Evolutionary conservation across 306 rosid genomes (phyloP), one percentile per base, ranked within the genome.

Genomic region (Senna siamea): DNA sequence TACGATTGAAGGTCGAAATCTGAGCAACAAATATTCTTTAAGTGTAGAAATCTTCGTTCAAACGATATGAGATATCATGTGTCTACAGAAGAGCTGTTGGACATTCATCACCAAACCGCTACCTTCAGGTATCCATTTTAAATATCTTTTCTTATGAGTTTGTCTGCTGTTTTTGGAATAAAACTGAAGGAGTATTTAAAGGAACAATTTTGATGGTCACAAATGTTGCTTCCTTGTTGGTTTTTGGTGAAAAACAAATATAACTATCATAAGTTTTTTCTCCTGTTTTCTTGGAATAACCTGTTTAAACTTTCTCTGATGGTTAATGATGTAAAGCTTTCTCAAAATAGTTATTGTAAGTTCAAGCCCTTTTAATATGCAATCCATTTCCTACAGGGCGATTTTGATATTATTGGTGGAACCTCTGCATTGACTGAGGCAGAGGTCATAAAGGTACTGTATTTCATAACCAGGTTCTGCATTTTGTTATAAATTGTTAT

Each of bases 351-450:
- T 56, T 19, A 68, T 46, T 55, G 32, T 28, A 66, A 61, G 57
- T 76, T 71, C 38, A 37, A 41, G 69, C 46, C 58, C 66, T 62
- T 51, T 58, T 60, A 64, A 54, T 66, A 35, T 19, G 9, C 32
- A 74, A 56, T 77, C 46, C 74, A 26, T 79, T 84, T 74, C 26
- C 69, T 60, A 81, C 86, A 93, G 98, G 97, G 94, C 69, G 98
- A 93, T 88, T 93, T 91, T 78, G 98, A 93, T 81, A 88, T 93
- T 79, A 82, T 93, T 84, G 98, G 98, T 66, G 97, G 97, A 55
- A 77, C 88, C 66, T 84, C 96, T 26, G 86, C 87, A 50, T 76
- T 93, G 86, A 85, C 96, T 56, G 98, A 93, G 75, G 96, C 97
- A 68, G 98, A 91, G 82, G 90, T 85, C 78, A 85, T 93, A 82